Percentiles rank a stretch among this genome's conserved stretches.
Evolutionary conservation across 768 basidiomycete genomes (phyloP).

Genomic region (Xerocomus spinulosus): DNA sequence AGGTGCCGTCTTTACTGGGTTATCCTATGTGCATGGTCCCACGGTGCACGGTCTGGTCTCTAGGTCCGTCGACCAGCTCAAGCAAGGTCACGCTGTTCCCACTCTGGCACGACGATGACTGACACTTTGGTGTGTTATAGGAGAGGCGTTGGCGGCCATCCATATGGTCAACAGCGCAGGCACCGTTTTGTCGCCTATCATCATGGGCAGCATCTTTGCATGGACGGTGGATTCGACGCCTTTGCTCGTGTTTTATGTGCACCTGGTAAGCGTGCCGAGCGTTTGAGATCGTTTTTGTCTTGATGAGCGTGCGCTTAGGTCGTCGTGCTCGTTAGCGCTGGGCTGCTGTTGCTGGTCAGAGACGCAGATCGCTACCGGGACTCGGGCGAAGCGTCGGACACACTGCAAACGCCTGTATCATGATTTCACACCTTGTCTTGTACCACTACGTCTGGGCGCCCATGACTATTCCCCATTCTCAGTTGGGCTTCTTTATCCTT

Average conservation of each 20-base stretch:
- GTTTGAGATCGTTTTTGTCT: neutral
- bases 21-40: slow-evolving; percentile 12
- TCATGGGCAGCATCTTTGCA: slow-evolving; percentile 29
- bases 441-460: neutral
- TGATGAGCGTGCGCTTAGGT: slow-evolving; percentile 12
- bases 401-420: too few relatives aligned
- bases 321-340: slow-evolving; percentile 13
- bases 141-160: slow-evolving; percentile 27
- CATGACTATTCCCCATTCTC: too few relatives aligned
- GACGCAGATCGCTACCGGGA: slow-evolving; percentile 19
- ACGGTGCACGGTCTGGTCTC: slow-evolving; percentile 25
- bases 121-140: slow-evolving; percentile 3
- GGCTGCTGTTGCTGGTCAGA: slow-evolving; percentile 20
- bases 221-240: slow-evolving; percentile 19
- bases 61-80: slow-evolving; percentile 26
- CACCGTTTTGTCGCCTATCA: slow-evolving; percentile 21
- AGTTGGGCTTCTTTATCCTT: too few relatives aligned
- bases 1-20: slow-evolving; percentile 19
- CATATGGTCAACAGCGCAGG: slow-evolving; percentile 24
- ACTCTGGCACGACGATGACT: neutral
- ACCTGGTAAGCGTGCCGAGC: slow-evolving; percentile 12
- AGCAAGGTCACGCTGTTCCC: slow-evolving; percentile 19
- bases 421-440: neutral
- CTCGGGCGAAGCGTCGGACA: slow-evolving; percentile 2
- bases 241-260: slow-evolving; percentile 22